Base-by-base conservation (phyloP, 208 protist species). In the Jaenimonas drosophilae region DNA sequence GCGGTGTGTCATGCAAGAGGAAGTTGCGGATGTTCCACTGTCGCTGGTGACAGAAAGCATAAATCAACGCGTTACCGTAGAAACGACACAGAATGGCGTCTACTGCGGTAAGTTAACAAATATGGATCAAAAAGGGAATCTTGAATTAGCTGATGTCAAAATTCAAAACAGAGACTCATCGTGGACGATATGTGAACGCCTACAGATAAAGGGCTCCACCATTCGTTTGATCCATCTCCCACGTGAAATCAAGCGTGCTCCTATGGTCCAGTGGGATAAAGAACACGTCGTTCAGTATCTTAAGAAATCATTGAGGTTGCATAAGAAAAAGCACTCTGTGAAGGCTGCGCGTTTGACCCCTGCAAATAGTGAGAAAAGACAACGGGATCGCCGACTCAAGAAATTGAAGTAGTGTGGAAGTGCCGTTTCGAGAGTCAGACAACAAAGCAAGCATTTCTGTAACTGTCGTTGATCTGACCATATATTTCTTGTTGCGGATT, bases 151-250 rank as follows among this genome's bases (percentile, higher is more conserved):
- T 12, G 66, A 85, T 39, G 80, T 79, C 6, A 43, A 59, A 0
- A 61, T 64, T 39, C 72, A 73, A 37, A 54, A 60, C 2, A 63
- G 58, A 45, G 72, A 82, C 42, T 83, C 76, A 1, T 78, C 64
- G 14, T 64, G 68, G 30, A 57, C 61, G 31, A 64, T 89, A 30
- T 49, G 59, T 14, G 73, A 83, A 34, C 53, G 80, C 2, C 56
- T 82, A 4, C 49, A 69, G 14, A 36, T 89, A 5, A 64, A 61
- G 1, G 76, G 72, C 2, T 53, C 58, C 1, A 62, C 43, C 24
- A 40, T 85, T 25, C 46, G 76, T 5, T 29, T 89, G 11, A 56
- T 89, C 33, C 58, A 78, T 4, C 57, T 89, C 12, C 80, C 80
- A 20, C 28, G 58, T 3, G 76, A 85, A 31, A 48, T 89, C 39